Base-by-base conservation (phyloP, 139 green algal genomes). In the Coccomyxa sp. region DNA sequence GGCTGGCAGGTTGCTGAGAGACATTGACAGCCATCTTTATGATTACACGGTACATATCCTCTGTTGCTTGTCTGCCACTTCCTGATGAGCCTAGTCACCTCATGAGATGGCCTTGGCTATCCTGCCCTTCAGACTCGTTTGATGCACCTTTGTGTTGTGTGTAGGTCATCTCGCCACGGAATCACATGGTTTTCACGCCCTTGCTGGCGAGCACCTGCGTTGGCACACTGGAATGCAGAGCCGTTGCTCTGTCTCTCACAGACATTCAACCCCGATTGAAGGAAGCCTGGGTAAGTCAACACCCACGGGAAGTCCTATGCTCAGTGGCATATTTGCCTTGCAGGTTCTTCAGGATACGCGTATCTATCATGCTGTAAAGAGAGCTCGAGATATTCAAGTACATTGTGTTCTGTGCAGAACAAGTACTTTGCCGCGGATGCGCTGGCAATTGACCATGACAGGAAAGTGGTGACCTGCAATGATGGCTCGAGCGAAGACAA, bases 131-230 rank as follows among this genome's bases (percentile, higher is more conserved):
- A 34, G 24, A 39, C 44, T 41, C 8, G 0, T 35, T 40, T 24
- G 18, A 31, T 35, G 8, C 18, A 37, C 5, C 24, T 0, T 24
- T 31, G 33, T 14, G 18, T 33, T 73, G 2, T 68, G 0, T 77
- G 39, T 77, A 90, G 81, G 74, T 94, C 8, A 74, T 97, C 0
- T 90, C 81, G 1, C 87, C 87, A 0, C 81, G 90, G 7, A 97
- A 96, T 78, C 91, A 97, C 84, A 94, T 96, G 89, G 90, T 96
- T 44, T 97, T 97, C 81, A 97, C 92, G 0, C 92, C 92, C 0
- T 81, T 97, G 84, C 85, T 97, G 58, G 84, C 91, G 0, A 91
- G 84, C 12, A 91, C 85, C 1, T 92, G 89, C 10, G 92, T 97
- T 27, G 93, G 93, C 41, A 97, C 94, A 0, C 78, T 97, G 12